A percentile compares a stretch with the other conserved stretches of the same genome.
phyloP scores from a whole-genome alignment of 1,284 basidiomycete genomes.

The Butyriboletus appendiculatus region DNA sequence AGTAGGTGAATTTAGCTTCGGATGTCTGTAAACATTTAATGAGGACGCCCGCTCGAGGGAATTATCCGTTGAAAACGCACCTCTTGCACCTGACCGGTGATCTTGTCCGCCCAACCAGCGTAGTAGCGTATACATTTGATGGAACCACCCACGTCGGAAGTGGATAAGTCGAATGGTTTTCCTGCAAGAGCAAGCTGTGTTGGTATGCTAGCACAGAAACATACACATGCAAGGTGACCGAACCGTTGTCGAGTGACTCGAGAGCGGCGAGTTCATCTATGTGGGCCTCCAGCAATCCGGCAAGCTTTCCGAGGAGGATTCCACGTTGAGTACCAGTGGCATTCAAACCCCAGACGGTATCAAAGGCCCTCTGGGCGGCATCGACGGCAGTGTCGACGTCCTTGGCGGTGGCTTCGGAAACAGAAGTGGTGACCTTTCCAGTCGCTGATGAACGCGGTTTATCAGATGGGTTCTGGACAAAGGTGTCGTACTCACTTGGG shows the following conservation, averaged over 20 bases:
- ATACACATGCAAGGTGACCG: background rate
- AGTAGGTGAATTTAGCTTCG: slow-evolving; percentile 75
- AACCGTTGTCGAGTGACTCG: slow-evolving; percentile 57
- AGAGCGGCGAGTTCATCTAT: slow-evolving; percentile 61
- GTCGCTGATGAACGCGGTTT: slow-evolving; percentile 43
- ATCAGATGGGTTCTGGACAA: background rate
- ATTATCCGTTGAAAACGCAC: slow-evolving; percentile 27
- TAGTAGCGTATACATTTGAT: slow-evolving; percentile 76
- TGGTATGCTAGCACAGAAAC: background rate
- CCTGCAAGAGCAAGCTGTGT: slow-evolving; percentile 34
- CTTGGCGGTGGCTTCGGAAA: slow-evolving; percentile 66
- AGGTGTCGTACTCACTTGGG: slow-evolving; percentile 46
- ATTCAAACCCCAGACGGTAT: slow-evolving; percentile 59
- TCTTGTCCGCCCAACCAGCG: slow-evolving; percentile 86
- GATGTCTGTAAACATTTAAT: slow-evolving; percentile 44
- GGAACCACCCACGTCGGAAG: slow-evolving; percentile 68
- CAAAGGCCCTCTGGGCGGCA: slow-evolving; percentile 75
- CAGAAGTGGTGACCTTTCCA: slow-evolving; percentile 67
- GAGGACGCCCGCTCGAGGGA: background rate
- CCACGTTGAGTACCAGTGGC: slow-evolving; percentile 53
- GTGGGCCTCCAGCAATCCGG: slow-evolving; percentile 60
- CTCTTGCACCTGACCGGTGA: slow-evolving; percentile 80
- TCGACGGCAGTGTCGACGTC: slow-evolving; percentile 80
- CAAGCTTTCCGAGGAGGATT: slow-evolving; percentile 53
- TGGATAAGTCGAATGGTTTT: slow-evolving; percentile 80